phyloP scores from a whole-genome alignment of 495 filamentous ascomycete species.

The Penicillium nucicola region DNA sequence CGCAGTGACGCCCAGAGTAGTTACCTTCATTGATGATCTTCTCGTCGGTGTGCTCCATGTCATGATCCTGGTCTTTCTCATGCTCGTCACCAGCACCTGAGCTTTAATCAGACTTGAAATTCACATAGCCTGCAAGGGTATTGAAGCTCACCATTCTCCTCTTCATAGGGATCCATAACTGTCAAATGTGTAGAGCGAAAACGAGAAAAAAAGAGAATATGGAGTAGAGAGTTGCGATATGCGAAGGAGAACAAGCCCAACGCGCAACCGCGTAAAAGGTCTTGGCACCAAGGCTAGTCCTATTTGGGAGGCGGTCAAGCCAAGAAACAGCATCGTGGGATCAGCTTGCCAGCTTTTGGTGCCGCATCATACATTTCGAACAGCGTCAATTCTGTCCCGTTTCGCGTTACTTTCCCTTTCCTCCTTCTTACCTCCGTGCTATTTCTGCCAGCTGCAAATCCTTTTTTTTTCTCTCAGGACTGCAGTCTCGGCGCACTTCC shows the following conservation, averaged over 20 bases:
- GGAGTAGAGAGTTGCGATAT: conserved; percentile 5
- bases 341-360: conserved; percentile 1
- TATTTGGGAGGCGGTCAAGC: conserved; percentile 1
- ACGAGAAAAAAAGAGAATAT: background rate
- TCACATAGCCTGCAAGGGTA: background rate
- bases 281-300: conserved; percentile 20
- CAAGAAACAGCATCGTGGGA: conserved; percentile 7
- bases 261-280: conserved; percentile 18
- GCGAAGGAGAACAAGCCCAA: conserved; percentile 28
- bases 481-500: background rate
- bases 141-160: conserved; percentile 24
- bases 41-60: conserved; percentile 61
- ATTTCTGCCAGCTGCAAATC: too few relatives aligned
- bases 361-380: conserved; percentile 5
- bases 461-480: background rate
- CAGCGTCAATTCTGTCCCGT: background rate
- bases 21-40: conserved; percentile 93
- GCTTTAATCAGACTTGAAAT: conserved; percentile 18
- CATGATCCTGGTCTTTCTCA: conserved; percentile 57
- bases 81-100: conserved; percentile 44
- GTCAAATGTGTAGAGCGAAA: background rate
- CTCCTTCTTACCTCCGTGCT: background rate
- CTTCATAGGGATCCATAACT: conserved; percentile 42
- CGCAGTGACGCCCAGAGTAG: background rate
- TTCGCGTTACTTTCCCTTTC: background rate